Base-by-base conservation (phyloP, 768 basidiomycete genomes). In the Suillus paluster region DNA sequence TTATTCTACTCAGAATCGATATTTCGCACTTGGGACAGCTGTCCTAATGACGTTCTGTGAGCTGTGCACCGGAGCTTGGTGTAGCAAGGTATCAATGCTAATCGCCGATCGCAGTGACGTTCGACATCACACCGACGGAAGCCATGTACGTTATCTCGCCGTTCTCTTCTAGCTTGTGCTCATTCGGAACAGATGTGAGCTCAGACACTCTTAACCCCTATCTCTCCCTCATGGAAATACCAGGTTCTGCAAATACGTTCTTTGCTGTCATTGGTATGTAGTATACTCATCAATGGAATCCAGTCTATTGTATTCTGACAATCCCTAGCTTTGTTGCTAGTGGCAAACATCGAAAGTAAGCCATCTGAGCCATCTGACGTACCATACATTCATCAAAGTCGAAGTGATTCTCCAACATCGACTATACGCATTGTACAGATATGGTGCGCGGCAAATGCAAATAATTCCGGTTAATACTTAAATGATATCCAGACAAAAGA, bases 1-100 rank as follows among this genome's bases (percentile, higher is more conserved):
- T 25, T 57, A n/a, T n/a, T n/a, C n/a, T n/a, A n/a, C 21, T 21
- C 21, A 60, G 59, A 56, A 57, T 33, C 59, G 59, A 36, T 60
- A 60, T n/a, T 60, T 60, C 12, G 59, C 59, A 11, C 52, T 60
- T 33, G 55, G 56, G n/a, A 8, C 34, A 4, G 53, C n/a, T 30
- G 25, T 60, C n/a, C 11, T 56, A 11, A 30, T 39, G 19, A 60
- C 59, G n/a, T 25, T 42, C 17, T 42, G 59, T 60, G 39, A 60
- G 59, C 42, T 12, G 57, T 23, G 34, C 34, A 36, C 52, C 21
- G n/a, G 8, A 33, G 14, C 34, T n/a, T n/a, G 19, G 9, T 33
- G 27, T 17, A 34, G 6, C 3, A 6, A 23, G 17, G 19, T 46
- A 33, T 33, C 34, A 12, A 21, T 6, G 7, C 33, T 53, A 4